A percentile compares a stretch with the other conserved stretches of the same genome.
Evolutionary conservation across 805 yeast species (phyloP).

Genomic region (Yarrowia sp.): DNA sequence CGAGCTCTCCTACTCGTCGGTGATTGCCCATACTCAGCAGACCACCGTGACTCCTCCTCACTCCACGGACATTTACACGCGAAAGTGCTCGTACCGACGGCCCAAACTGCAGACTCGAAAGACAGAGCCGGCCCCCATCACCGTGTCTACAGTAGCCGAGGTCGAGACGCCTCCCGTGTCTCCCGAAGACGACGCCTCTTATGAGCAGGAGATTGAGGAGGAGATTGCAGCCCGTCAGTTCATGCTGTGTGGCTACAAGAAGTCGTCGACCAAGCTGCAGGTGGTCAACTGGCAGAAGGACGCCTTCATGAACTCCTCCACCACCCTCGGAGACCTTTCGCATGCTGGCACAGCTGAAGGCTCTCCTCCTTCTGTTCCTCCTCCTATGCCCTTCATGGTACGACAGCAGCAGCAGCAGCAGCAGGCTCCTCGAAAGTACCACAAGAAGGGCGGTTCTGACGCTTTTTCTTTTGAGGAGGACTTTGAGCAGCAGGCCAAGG

Average conservation of each 20-base stretch:
- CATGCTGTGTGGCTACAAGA: conserved; percentile 36
- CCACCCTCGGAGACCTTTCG: conserved; percentile 29
- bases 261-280: conserved; percentile 31
- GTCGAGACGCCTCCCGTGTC: conserved; percentile 18
- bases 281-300: conserved; percentile 38
- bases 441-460: conserved; percentile 27
- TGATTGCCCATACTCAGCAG: background rate
- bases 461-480: conserved; percentile 28
- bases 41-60: background rate
- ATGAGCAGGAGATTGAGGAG: conserved; percentile 31
- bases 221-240: conserved; percentile 35
- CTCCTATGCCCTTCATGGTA: conserved; percentile 10
- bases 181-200: conserved; percentile 21
- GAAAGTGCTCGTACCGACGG: conserved; percentile 27
- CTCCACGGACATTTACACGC: conserved; percentile 39
- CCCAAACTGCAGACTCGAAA: conserved; percentile 22
- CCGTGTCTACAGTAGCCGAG: conserved; percentile 24
- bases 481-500: background rate
- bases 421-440: conserved; percentile 8
- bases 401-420: background rate
- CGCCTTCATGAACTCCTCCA: conserved; percentile 25
- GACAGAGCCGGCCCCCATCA: conserved; percentile 16
- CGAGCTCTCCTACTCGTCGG: background rate
- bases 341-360: background rate
- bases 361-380: conserved; percentile 6